Evolutionary conservation across 2,329 filamentous ascomycete genomes (phyloP), one percentile per base, ranked within the genome.

Genomic region (Alternaria novae-zelandiae): DNA sequence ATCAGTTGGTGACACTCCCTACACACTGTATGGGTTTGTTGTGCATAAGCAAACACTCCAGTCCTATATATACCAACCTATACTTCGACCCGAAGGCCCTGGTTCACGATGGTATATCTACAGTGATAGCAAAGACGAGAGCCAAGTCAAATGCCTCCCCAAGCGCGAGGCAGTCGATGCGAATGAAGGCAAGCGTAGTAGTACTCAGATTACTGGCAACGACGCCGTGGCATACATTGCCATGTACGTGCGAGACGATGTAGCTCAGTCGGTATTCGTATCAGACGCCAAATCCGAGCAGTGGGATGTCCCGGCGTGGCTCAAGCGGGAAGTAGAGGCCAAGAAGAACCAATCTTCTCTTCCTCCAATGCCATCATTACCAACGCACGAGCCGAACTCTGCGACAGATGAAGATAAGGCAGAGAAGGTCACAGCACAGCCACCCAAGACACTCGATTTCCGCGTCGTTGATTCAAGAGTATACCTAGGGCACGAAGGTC

Each of bases 101-200:
- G 83, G 82, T 10, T 82, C 83, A 9, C 84, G 83, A 49, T 90
- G 88, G 88, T 85, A 89, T 58, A 84, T 83, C 32, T 89, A 89
- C 66, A 83, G 86, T 30, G 85, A 87, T 66, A 83, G 82, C 49
- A 78, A 78, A 58, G 83, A 84, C 28, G 84, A 85, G 30, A 86
- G 86, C 60, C 82, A 83, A 54, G 86, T 90, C 30, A 83, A 83
- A 55, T 86, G 86, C 47, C 75, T 89, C 61, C 89, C 87, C 0
- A 82, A 82, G 41, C 86, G 85, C 66, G 84, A 86, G 62, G 87
- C 86, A 15, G 72, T 87, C 23, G 81, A 83, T 15, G 78, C 76
- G 6, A 85, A 87, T 57, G 82, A 87, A 66, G 86, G 86, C 12
- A 82, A 83, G 54, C 57, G 69, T 21, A 71, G 70, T 13, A 70